A percentile compares a stretch with the other conserved stretches of the same genome.
Evolutionary conservation across 2,329 filamentous ascomycete genomes (phyloP).

Genomic region (Talaromyces piceae): DNA sequence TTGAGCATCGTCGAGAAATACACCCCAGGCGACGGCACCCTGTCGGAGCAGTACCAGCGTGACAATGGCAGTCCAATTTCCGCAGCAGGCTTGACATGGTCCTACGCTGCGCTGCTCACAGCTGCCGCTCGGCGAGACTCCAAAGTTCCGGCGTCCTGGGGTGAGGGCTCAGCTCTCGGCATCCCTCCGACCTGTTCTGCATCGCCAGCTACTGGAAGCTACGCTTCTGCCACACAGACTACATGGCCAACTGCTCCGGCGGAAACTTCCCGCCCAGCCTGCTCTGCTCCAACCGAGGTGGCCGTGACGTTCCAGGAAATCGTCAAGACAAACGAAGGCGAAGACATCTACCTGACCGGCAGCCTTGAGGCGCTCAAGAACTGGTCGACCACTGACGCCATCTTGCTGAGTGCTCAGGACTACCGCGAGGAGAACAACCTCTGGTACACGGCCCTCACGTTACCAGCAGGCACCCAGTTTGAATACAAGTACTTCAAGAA

Average conservation of each 20-base stretch:
- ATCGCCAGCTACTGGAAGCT: conserved; percentile 19
- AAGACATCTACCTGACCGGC: conserved; percentile 60
- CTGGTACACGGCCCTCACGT: conserved; percentile 52
- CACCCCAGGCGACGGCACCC: conserved; percentile 17
- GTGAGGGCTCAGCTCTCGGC: conserved; percentile 11
- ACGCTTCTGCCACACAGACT: conserved; percentile 19
- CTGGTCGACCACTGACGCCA: conserved; percentile 52
- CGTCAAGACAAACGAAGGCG: conserved; percentile 52
- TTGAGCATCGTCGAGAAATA: conserved; percentile 33
- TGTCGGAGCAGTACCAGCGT: conserved; percentile 33
- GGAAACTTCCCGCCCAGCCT: conserved; percentile 9
- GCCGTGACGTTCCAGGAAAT: conserved; percentile 57
- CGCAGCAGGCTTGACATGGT: conserved; percentile 36
- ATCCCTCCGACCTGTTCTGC: conserved; percentile 17
- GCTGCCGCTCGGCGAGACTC: conserved; percentile 16
- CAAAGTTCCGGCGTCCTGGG: conserved; percentile 19
- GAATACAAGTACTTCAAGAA: conserved; percentile 65
- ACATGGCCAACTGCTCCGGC: conserved; percentile 15
- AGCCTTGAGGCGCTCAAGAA: conserved; percentile 52
- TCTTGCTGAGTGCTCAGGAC: conserved; percentile 50
- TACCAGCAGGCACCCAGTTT: conserved; percentile 51
- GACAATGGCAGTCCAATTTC: conserved; percentile 27
- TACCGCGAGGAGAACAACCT: conserved; percentile 55
- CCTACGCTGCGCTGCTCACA: conserved; percentile 33
- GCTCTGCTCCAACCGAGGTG: conserved; percentile 35